Conservation (phyloP, 148 eudicot species). For the Cornus suecica region DNA sequence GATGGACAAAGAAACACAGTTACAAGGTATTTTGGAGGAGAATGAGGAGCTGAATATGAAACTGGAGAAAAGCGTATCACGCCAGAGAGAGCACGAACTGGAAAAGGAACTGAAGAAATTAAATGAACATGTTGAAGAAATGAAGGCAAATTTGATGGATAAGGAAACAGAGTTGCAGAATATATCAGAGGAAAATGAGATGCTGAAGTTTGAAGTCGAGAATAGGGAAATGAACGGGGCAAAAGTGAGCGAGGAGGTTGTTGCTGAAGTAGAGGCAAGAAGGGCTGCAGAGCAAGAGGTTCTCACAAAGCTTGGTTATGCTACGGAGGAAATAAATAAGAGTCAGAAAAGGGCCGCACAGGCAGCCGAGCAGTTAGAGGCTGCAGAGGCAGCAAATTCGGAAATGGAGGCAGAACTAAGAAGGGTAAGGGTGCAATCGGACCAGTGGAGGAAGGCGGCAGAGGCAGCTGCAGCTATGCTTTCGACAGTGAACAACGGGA, state of each 20-base stretch:
- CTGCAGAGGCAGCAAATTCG: slow-evolving; percentile 46
- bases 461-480: slow-evolving; percentile 92
- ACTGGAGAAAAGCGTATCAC: slow-evolving; percentile 32
- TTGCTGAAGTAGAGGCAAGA: slow-evolving; percentile 42
- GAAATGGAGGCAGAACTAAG: slow-evolving; percentile 86
- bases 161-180: slow-evolving; percentile 54
- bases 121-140: slow-evolving; percentile 29
- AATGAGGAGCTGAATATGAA: slow-evolving; percentile 46
- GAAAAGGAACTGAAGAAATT: slow-evolving; percentile 38
- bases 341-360: slow-evolving; percentile 44
- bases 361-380: slow-evolving; percentile 64
- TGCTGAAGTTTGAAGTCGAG: slow-evolving; percentile 43
- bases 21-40: slow-evolving; percentile 71
- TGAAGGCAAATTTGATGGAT: slow-evolving; percentile 52
- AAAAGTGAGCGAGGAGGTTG: slow-evolving; percentile 17
- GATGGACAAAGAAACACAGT: slow-evolving; percentile 86
- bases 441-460: slow-evolving; percentile 97
- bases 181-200: slow-evolving; percentile 51
- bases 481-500: slow-evolving; percentile 55
- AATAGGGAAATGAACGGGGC: slow-evolving; percentile 33
- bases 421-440: slow-evolving; percentile 73
- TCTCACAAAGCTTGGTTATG: slow-evolving; percentile 43
- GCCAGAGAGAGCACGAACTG: slow-evolving; percentile 38
- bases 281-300: slow-evolving; percentile 56
- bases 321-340: slow-evolving; percentile 55